Conservation (phyloP, 1,139 yeast species). For the Sugiyamaella novakii region DNA sequence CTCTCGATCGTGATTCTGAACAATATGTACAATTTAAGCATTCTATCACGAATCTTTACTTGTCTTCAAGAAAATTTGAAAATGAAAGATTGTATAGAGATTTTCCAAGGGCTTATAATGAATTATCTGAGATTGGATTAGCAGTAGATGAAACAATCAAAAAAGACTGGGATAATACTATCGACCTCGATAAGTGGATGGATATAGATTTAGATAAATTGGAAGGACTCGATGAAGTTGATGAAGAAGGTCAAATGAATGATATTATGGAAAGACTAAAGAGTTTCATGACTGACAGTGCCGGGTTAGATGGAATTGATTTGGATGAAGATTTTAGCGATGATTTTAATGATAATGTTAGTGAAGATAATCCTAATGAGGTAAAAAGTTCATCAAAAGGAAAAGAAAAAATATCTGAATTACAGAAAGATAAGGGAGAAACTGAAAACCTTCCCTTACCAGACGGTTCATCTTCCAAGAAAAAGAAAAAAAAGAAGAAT, state of each 20-base stretch:
- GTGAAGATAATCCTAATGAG: too few species aligned
- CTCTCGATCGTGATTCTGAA: conserved; percentile 8
- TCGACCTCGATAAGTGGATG: conserved; percentile 37
- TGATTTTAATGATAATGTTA: conserved; percentile 17
- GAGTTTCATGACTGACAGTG: conserved; percentile 14
- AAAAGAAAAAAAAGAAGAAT: too few species aligned
- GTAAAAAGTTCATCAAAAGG: too few species aligned
- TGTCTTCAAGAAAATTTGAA: neutral
- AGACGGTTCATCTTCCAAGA: too few species aligned
- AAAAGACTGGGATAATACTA: conserved; percentile 28
- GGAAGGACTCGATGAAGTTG: conserved; percentile 17
- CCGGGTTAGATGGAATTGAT: conserved; percentile 24
- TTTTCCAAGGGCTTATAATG: neutral
- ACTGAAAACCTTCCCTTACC: neutral
- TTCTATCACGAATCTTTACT: neutral
- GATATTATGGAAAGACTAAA: conserved; percentile 15
- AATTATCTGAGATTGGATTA: neutral
- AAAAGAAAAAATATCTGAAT: too few species aligned
- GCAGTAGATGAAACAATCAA: conserved; percentile 32
- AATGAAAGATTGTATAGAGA: neutral
- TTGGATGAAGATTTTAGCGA: conserved; percentile 20
- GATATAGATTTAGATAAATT: conserved; percentile 26
- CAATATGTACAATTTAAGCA: conserved; percentile 13
- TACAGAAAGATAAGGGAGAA: neutral
- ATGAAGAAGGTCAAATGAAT: neutral